These are phyloP conservation scores for Rhizophagus sp. DNA, from an alignment of 192 early-diverging fungal species.

Conservation along the genomic window DNA sequence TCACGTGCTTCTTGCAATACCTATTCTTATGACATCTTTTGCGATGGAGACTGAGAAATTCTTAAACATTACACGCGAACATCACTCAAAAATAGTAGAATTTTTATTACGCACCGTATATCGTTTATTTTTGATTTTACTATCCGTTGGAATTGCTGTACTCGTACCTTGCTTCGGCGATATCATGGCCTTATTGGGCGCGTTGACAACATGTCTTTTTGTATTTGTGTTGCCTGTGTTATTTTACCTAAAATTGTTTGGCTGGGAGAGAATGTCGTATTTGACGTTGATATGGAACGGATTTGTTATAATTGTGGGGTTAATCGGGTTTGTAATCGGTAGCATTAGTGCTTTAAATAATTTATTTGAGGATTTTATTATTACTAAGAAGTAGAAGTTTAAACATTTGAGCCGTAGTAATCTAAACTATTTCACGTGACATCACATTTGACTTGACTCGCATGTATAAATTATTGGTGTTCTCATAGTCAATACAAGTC, in stretches of 20 bases:
- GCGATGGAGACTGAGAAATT: constrained; percentile 74
- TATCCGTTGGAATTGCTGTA: constrained; percentile 60
- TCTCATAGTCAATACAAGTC: too few relatives aligned
- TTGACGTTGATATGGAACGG: constrained; percentile 53
- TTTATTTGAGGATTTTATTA: constrained; percentile 50
- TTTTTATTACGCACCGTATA: constrained; percentile 54
- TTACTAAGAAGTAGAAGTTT: too few relatives aligned
- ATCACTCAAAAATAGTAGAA: constrained; percentile 51
- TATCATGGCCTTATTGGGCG: constrained; percentile 82
- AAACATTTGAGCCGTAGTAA: too few relatives aligned
- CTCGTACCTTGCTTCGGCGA: constrained; percentile 79
- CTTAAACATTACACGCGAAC: constrained; percentile 60
- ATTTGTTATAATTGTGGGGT: constrained; percentile 59
- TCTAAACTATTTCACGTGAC: too few relatives aligned
- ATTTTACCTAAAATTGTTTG: constrained; percentile 75
- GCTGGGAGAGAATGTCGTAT: constrained; percentile 53
- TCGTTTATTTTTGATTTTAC: constrained; percentile 57
- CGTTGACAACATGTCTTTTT: constrained; percentile 72
- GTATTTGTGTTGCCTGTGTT: constrained; percentile 85
- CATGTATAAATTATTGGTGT: too few relatives aligned
- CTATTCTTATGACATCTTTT: constrained; percentile 74
- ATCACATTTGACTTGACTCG: too few relatives aligned
- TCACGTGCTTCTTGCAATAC: constrained; percentile 81
- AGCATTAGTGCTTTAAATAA: constrained; percentile 63
- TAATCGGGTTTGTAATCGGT: constrained; percentile 66